Base-by-base conservation (phyloP, 169 alveolate species). In the Babesia ovata region DNA sequence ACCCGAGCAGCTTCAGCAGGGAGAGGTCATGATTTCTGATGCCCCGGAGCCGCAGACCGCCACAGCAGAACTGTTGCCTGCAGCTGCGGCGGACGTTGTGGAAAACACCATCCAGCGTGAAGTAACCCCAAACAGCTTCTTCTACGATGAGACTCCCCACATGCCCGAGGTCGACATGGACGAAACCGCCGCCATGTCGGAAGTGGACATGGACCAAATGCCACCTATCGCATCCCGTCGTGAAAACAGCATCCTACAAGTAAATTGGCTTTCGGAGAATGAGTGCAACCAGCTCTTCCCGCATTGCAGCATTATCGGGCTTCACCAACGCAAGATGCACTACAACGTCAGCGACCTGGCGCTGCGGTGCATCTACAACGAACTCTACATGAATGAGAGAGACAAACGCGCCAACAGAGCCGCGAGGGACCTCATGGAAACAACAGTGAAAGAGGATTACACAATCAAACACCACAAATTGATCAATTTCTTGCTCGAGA, bases 261-360 rank as follows among this genome's bases (percentile, higher is more conserved):
- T 59, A 39, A 73, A 63, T 65, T 81, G 79, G 77, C 65, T 81
- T 17, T 60, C 88, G 12, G 78, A 72, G 19, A 59, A 59, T 42
- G 88, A 81, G 54, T 81, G 88, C 65, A 81, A 72, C 65, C 62
- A 70, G 39, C 66, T 81, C 21, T 81, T 81, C 52, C 88, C 88
- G 0, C 70, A 81, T 39, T 81, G 88, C 48, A 81, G 79, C 66
- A 74, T 81, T 13, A 81, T 81, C 10, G 88, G 88, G 9, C 28
- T 81, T 22, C 54, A 63, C 28, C 69, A 62, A 22, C 70, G 70
- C 44, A 81, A 72, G 29, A 44, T 8, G 33, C 45, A 63, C 29
- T 81, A 81, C 75, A 81, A 53, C 63, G 63, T 61, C 78, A 72
- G 85, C 58, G 88, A 81, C 57, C 52, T 72, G 21, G 65, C 71